Percentiles rank a stretch among this genome's conserved stretches.
phyloP scores from a whole-genome alignment of 164 flowering plant genomes.

The Sextonia rubra region DNA sequence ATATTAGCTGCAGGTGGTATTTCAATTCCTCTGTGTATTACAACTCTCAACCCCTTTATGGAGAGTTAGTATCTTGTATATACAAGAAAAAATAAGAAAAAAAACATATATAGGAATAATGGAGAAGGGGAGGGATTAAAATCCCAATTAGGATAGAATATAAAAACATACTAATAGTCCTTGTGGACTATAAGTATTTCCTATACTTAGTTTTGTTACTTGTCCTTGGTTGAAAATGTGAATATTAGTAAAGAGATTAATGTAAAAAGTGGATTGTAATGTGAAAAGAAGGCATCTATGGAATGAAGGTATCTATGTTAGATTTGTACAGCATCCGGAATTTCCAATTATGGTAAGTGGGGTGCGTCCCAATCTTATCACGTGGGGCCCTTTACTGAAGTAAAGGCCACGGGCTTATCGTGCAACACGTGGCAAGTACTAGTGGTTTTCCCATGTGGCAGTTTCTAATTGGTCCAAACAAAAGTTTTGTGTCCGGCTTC shows the following conservation, averaged over 20 bases:
- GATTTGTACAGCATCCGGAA: background rate
- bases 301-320: background rate
- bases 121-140: background rate
- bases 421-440: too few species aligned
- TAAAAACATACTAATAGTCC: background rate
- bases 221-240: background rate
- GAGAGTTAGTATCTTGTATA: too few species aligned
- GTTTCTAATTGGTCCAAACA: too few species aligned
- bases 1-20: conserved; percentile 21
- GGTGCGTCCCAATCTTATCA: background rate
- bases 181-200: background rate
- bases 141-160: background rate
- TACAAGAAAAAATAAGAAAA: background rate
- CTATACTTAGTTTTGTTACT: background rate
- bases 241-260: background rate
- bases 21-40: background rate
- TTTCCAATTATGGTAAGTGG: background rate
- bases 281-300: background rate
- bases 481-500: too few species aligned
- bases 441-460: too few species aligned
- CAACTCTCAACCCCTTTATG: background rate
- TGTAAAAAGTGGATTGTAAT: background rate
- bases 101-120: background rate
- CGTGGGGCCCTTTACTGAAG: background rate
- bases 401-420: too few species aligned